These are phyloP conservation scores for Butyriboletus loyo DNA, from an alignment of 768 basidiomycete genomes.

Conservation along the genomic window DNA sequence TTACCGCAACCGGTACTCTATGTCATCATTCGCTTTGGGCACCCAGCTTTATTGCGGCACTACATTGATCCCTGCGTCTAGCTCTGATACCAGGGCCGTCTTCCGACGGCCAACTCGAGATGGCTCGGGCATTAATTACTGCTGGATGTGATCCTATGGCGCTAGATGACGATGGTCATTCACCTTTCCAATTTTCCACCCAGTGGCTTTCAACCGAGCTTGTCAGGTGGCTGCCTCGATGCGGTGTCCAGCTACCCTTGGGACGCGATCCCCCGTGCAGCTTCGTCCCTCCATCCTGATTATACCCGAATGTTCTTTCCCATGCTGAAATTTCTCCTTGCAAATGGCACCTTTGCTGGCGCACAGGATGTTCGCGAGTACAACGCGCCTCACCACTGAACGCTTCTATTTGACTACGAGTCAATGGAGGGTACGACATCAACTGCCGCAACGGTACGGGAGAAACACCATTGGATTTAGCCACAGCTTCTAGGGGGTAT, in stretches of 20 bases:
- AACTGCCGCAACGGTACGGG: background rate
- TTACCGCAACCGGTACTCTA: background rate
- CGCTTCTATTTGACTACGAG: fast-evolving
- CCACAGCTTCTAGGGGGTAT: background rate
- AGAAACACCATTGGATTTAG: background rate
- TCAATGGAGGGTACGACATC: background rate
- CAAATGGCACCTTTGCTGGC: background rate
- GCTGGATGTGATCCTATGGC: background rate
- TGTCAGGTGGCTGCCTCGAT: background rate
- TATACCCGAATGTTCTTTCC: no score
- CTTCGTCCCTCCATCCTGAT: background rate
- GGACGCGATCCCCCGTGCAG: background rate
- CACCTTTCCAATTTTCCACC: background rate
- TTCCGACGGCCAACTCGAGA: background rate
- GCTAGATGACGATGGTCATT: background rate
- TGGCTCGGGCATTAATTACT: background rate
- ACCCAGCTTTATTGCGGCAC: background rate
- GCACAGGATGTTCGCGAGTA: background rate
- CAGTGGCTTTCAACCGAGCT: background rate
- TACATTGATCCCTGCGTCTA: background rate
- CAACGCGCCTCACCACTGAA: background rate
- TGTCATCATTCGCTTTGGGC: background rate
- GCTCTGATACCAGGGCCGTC: background rate
- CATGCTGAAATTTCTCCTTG: background rate
- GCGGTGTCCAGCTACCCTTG: background rate